Evolutionary conservation across 1,284 basidiomycete species (phyloP), one percentile per base, ranked within the genome.

Genomic region (Afroboletus lepidellus): DNA sequence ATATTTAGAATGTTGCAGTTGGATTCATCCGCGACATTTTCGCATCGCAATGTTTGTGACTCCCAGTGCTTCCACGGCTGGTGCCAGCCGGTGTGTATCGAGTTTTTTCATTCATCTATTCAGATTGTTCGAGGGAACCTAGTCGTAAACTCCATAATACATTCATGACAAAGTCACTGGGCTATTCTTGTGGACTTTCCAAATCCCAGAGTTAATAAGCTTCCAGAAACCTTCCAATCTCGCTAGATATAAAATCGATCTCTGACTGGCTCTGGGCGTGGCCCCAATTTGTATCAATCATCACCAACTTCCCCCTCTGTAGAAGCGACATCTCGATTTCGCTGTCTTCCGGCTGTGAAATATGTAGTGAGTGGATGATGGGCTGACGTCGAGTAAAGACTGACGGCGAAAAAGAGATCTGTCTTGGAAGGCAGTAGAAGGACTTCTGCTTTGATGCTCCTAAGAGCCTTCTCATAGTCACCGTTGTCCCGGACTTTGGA

Each of bases 381-480:
- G 16, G 13, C 5, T 5, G 25, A 38, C 18, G 38, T 16, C 16
- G 39, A 30, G 8, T 7, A 24, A 41, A 33, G 20, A 63, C 72
- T 54, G 51, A 78, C 77, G 29, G 77, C 74, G 61, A 82, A 83
- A 58, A 80, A 82, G 39, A 82, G 63, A 60, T 85, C 81, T 8
- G 78, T 82, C 63, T 77, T 81, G 59, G 74, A 76, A 5, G 81
- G 80, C 77, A 84, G 80, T 34, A 84, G 73, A 43, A 83, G 69
- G 0, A 73, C 77, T 50, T 74, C 74, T n/a, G 80, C 78, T 55
- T 75, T 74, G 57, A 81, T 79, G 25, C 62, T 66, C 2, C 58
- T 64, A 43, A 81, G 59, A 41, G 74, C 72, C 27, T 65, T 70
- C 41, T 66, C 69, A 27, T 75, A 70, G 58, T 77, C 66, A 6